Conservation (phyloP, 2,329 filamentous ascomycete genomes). For the Aspergillus sp. region DNA sequence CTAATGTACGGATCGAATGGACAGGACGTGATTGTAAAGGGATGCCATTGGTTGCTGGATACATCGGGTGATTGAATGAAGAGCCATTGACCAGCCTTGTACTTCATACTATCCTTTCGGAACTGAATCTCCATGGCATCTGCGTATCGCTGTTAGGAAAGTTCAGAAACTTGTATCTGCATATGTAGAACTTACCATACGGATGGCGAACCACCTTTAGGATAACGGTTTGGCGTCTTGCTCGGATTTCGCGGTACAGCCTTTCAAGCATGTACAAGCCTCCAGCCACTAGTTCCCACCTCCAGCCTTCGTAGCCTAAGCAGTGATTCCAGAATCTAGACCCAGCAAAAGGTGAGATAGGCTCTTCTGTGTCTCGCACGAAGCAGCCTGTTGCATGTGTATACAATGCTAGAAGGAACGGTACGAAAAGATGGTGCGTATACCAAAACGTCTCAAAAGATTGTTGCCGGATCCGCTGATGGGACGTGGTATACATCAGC, state of each 20-base stretch:
- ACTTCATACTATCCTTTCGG: slow-evolving; percentile 91
- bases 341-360: slow-evolving; percentile 82
- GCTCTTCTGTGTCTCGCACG: slow-evolving; percentile 74
- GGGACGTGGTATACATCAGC: slow-evolving; percentile 94
- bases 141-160: slow-evolving; percentile 42
- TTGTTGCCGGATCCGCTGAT: slow-evolving; percentile 90
- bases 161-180: too few relatives aligned
- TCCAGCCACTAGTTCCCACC: slow-evolving; percentile 90
- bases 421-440: slow-evolving; percentile 97
- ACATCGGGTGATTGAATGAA: slow-evolving; percentile 92
- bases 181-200: slow-evolving; percentile 64
- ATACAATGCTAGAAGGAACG: slow-evolving; percentile 90
- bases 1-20: slow-evolving; percentile 94
- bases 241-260: slow-evolving; percentile 85
- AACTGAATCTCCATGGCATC: slow-evolving; percentile 98
- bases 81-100: slow-evolving; percentile 98
- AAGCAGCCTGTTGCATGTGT: slow-evolving; percentile 97
- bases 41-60: slow-evolving; percentile 92
- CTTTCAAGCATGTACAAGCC: slow-evolving; percentile 84
- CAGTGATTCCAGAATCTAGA: slow-evolving; percentile 86
- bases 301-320: slow-evolving; percentile 92
- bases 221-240: slow-evolving; percentile 81
- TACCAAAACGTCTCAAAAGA: slow-evolving; percentile 99
- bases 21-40: slow-evolving; percentile 98
- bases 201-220: slow-evolving; percentile 93